Evolutionary conservation across 208 protist genomes (phyloP), one percentile per base, ranked within the genome.

Genomic region (Phytomonas serpens): DNA sequence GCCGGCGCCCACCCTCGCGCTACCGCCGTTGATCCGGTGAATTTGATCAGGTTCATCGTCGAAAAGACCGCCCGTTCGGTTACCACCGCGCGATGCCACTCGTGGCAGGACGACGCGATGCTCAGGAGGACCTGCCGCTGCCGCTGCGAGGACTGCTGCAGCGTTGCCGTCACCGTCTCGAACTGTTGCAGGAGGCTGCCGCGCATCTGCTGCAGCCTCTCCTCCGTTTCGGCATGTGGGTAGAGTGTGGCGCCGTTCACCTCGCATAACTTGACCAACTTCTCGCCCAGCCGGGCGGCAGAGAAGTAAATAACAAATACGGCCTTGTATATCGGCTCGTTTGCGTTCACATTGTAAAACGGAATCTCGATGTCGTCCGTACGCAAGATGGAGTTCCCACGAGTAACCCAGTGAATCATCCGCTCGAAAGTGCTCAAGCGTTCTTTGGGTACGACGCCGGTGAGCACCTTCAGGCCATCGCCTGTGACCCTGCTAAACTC

Each of bases 221-320:
- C 77, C 16, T 85, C 73, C n/a, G 75, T 88, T 47, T 98, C 93
- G 13, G 97, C 96, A 79, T 97, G 98, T 7, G 82, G 77, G 82
- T 99, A 99, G 32, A 99, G 76, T 31, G 85, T 95, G 6, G 96
- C 97, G 23, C 87, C 93, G 77, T 98, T 98, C 31, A 90, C 89
- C 75, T 98, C 98, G 69, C 97, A 98, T 63, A 99, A 98, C 83
- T 98, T 98, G 57, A 77, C 88, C 34, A 99, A 91, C 78, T 93
- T 98, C 40, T 87, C 80, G 64, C 91, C 79, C 9, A 98, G 71
- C 30, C 89, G 82, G 10, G 90, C 81, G 19, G 97, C 98, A n/a
- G 97, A 96, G 87, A 97, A 99, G 82, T 99, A 99, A 63, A 99
- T 89, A 61, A 96, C 95, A 77, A 99, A 99, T 61, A 99, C 97